These are phyloP conservation scores for Kokia cookei DNA, from an alignment of 441 rosid species.

Conservation along the genomic window DNA sequence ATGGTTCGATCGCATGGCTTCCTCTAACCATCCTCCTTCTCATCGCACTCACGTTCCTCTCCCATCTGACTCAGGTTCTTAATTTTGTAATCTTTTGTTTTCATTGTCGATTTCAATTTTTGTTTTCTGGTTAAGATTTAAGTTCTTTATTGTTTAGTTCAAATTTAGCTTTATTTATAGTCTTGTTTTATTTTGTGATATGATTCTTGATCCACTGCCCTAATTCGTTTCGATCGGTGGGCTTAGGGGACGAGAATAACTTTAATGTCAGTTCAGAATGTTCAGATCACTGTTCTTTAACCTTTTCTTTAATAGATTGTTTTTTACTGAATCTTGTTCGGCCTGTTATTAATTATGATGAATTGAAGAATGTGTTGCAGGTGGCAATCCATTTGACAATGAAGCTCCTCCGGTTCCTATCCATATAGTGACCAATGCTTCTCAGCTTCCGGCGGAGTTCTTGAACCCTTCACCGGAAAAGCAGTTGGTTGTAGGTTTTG, in stretches of 20 bases:
- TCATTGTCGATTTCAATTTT: not conserved
- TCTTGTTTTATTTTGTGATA: not conserved
- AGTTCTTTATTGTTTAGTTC: not conserved
- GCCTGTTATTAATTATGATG: not conserved
- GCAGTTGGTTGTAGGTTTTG: constrained; percentile 73
- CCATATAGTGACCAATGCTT: constrained; percentile 55
- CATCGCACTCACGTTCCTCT: constrained; percentile 44
- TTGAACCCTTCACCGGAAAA: constrained; percentile 58
- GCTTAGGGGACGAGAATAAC: not conserved
- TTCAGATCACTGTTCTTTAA: not conserved
- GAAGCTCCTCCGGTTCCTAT: constrained; percentile 56
- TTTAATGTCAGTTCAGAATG: not conserved
- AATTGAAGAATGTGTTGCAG: constrained; percentile 17
- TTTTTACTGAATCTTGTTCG: not conserved
- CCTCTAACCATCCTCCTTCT: constrained; percentile 39
- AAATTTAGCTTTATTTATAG: not conserved
- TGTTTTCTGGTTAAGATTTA: not conserved
- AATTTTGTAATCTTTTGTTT: not conserved
- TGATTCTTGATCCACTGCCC: not conserved
- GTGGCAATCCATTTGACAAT: constrained; percentile 37
- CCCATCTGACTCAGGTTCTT: constrained; percentile 44
- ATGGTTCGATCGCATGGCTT: constrained; percentile 57
- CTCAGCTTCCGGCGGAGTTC: constrained; percentile 80
- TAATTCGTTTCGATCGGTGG: not conserved
- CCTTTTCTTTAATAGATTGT: not conserved